Percentiles rank a stretch among this genome's conserved stretches.
Conservation (phyloP, 129 eudicot genomes). For the Ambrosia artemisiifolia region DNA sequence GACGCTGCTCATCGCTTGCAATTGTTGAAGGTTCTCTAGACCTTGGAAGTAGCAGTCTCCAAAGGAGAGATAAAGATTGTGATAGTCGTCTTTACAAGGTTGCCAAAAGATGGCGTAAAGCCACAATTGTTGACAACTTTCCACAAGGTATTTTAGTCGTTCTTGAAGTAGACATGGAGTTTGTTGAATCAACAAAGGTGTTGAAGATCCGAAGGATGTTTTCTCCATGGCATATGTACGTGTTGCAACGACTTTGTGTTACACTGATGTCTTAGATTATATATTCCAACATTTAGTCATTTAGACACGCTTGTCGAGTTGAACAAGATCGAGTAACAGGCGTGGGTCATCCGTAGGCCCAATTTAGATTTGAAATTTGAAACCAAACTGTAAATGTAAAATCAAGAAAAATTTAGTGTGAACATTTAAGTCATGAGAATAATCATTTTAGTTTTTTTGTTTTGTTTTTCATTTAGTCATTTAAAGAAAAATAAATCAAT, state of each 20-base stretch:
- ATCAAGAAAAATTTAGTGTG: too few species aligned
- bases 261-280: not conserved
- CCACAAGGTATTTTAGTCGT: not conserved
- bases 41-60: not conserved
- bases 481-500: too few species aligned
- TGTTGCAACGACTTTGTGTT: not conserved
- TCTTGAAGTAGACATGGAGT: not conserved
- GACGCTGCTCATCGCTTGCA: not conserved
- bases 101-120: conserved; percentile 50
- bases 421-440: too few species aligned
- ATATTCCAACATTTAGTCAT: not conserved
- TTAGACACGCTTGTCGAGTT: not conserved
- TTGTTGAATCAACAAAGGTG: not conserved
- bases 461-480: too few species aligned
- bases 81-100: conserved; percentile 24
- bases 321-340: not conserved
- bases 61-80: not conserved
- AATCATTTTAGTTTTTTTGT: too few species aligned
- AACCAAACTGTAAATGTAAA: not conserved
- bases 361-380: not conserved
- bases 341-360: not conserved
- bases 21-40: not conserved
- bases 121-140: conserved; percentile 41
- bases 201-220: not conserved
- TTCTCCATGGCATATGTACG: not conserved